These are phyloP conservation scores for Boletus edulis DNA, from an alignment of 768 basidiomycete genomes.

Conservation along the genomic window DNA sequence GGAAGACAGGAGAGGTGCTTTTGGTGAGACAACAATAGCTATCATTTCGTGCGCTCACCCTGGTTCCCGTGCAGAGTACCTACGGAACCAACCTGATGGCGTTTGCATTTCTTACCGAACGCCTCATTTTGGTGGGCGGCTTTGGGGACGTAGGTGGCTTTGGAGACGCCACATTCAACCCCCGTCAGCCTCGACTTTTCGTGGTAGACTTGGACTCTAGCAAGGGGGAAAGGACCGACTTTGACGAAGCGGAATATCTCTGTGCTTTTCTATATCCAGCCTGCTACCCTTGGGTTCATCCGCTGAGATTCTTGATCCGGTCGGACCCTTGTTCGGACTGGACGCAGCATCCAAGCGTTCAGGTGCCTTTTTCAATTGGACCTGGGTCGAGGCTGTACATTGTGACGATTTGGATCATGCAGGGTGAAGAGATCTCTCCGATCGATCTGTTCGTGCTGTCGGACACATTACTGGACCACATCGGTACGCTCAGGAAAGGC, in stretches of 20 bases:
- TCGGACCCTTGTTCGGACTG: conserved; percentile 54
- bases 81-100: conserved; percentile 35
- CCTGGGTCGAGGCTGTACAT: conserved; percentile 44
- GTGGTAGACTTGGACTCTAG: conserved; percentile 42
- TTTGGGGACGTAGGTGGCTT: conserved; percentile 29
- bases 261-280: conserved; percentile 44
- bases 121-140: conserved; percentile 37
- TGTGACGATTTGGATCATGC: conserved; percentile 41
- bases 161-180: conserved; percentile 17
- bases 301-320: conserved; percentile 42
- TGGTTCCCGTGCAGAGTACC: conserved; percentile 18
- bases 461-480: conserved; percentile 31
- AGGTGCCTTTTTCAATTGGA: conserved; percentile 48
- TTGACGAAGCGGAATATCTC: conserved; percentile 32
- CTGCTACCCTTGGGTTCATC: conserved; percentile 25
- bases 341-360: conserved; percentile 32
- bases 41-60: not conserved
- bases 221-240: conserved; percentile 24
- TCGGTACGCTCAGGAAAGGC: conserved; percentile 18
- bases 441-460: conserved; percentile 45
- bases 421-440: conserved; percentile 24
- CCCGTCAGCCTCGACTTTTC: conserved; percentile 28
- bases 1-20: conserved; percentile 53
- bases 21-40: conserved; percentile 39
- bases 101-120: conserved; percentile 42